These are phyloP conservation scores for Aspergillus pseudoviridinutans DNA, from an alignment of 2,329 filamentous ascomycete species.

Conservation along the genomic window DNA sequence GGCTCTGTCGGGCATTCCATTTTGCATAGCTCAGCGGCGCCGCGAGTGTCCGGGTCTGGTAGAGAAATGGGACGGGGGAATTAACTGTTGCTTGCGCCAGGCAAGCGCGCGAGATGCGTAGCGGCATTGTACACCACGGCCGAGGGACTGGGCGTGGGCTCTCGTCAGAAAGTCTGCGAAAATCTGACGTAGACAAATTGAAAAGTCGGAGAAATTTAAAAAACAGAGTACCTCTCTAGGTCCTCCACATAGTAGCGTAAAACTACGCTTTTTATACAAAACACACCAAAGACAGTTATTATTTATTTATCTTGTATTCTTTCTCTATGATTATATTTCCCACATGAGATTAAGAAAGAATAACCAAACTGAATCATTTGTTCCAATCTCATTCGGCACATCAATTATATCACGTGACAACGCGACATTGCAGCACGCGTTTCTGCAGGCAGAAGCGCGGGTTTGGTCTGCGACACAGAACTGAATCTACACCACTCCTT, in stretches of 20 bases:
- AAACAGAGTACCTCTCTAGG: not conserved
- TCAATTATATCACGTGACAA: slow-evolving; percentile 15
- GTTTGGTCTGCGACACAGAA: not conserved
- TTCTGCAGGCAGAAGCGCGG: not conserved
- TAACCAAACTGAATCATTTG: not conserved
- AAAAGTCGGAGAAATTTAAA: not conserved
- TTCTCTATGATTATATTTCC: not conserved
- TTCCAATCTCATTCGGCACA: not conserved
- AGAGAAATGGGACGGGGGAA: slow-evolving; percentile 62
- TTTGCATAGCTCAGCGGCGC: slow-evolving; percentile 9
- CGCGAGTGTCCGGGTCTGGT: slow-evolving; percentile 63
- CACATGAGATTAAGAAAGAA: not conserved
- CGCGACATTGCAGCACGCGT: slow-evolving; percentile 17
- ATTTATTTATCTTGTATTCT: not conserved
- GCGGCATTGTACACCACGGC: slow-evolving; percentile 19
- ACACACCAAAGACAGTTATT: not conserved
- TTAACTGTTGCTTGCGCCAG: slow-evolving; percentile 20
- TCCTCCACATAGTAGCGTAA: not conserved
- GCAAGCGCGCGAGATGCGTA: slow-evolving; percentile 29
- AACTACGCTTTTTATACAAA: not conserved
- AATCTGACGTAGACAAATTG: not conserved
- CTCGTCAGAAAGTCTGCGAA: not conserved
- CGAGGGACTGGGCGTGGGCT: not conserved
- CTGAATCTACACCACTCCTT: not conserved
- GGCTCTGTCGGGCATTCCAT: slow-evolving; percentile 8